Percentiles rank a stretch among this genome's conserved stretches.
These are phyloP conservation scores for Ascochyta pisi DNA, from an alignment of 2,329 filamentous ascomycete species.

Conservation along the genomic window DNA sequence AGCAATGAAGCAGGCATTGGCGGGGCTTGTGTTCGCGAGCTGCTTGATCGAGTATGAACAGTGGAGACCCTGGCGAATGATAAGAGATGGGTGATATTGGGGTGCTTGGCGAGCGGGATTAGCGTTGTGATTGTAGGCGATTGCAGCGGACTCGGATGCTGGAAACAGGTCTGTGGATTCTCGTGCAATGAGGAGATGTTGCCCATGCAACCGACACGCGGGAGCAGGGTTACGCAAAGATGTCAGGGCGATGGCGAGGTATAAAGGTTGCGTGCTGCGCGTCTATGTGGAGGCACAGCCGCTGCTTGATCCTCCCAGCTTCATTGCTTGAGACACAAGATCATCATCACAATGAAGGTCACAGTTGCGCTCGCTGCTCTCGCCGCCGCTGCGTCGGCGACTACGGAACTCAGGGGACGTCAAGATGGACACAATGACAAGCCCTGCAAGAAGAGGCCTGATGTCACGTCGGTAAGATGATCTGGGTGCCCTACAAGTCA, in stretches of 20 bases:
- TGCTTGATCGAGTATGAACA: constrained; percentile 12
- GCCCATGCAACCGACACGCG: background rate
- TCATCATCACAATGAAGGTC: constrained; percentile 29
- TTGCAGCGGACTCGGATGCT: constrained; percentile 10
- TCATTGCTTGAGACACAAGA: constrained; percentile 8
- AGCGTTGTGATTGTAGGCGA: constrained; percentile 6
- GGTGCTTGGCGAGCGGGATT: constrained; percentile 11
- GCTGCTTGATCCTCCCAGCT: constrained; percentile 11
- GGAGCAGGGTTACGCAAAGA: constrained; percentile 9
- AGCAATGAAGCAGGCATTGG: constrained; percentile 20
- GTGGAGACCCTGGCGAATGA: constrained; percentile 14
- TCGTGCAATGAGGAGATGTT: constrained; percentile 4
- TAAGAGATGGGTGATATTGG: constrained; percentile 9
- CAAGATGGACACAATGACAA: constrained; percentile 23
- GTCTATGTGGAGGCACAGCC: constrained; percentile 2
- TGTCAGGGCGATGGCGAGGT: constrained; percentile 5
- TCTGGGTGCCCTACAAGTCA: background rate
- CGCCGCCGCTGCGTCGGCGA: constrained; percentile 26
- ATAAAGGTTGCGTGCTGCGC: constrained; percentile 8
- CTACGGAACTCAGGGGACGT: constrained; percentile 17
- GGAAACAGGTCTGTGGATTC: constrained; percentile 8
- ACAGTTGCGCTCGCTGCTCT: constrained; percentile 32
- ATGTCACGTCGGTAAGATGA: constrained; percentile 31
- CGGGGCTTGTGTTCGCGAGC: constrained; percentile 19
- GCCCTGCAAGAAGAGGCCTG: constrained; percentile 25